These are phyloP conservation scores for Peronosclerospora sorghi DNA, from an alignment of 352 stramenopile genomes.

Conservation along the genomic window DNA sequence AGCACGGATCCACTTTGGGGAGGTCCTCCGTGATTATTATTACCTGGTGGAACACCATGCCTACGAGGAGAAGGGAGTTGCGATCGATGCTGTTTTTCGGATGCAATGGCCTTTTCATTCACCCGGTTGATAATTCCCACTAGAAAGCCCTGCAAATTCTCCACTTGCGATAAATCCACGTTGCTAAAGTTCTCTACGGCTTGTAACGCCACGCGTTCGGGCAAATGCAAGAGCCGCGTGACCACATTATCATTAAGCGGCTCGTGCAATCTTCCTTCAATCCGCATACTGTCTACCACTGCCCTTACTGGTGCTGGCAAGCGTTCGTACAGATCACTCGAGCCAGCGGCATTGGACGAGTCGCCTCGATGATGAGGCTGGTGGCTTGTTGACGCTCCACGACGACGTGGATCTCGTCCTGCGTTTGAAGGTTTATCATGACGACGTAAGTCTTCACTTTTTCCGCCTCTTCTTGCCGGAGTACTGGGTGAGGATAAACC, in stretches of 20 bases:
- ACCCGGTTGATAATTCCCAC: slow-evolving; percentile 80
- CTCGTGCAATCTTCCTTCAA: slow-evolving; percentile 40
- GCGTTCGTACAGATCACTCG: slow-evolving; percentile 50
- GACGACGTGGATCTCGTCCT: slow-evolving; percentile 30
- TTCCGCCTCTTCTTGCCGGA: not conserved
- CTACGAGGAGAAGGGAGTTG: slow-evolving; percentile 18
- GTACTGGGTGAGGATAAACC: slow-evolving; percentile 3
- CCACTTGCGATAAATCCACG: slow-evolving; percentile 56
- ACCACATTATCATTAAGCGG: slow-evolving; percentile 70
- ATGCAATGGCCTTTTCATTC: slow-evolving; percentile 43
- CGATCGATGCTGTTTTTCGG: slow-evolving; percentile 25
- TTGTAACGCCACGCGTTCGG: slow-evolving; percentile 45
- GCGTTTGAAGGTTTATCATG: slow-evolving; percentile 11
- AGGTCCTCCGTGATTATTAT: slow-evolving; percentile 5
- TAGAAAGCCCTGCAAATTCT: slow-evolving; percentile 73
- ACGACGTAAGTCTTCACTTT: slow-evolving; percentile 25
- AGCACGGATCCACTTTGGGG: slow-evolving; percentile 17
- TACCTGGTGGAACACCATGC: slow-evolving; percentile 5
- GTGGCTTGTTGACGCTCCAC: slow-evolving; percentile 9
- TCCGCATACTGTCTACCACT: slow-evolving; percentile 45
- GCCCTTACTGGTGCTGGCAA: slow-evolving; percentile 33
- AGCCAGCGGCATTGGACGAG: not conserved
- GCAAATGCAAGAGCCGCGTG: slow-evolving; percentile 52
- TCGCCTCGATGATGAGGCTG: slow-evolving; percentile 6
- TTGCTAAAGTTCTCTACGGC: slow-evolving; percentile 75